Percentiles rank a stretch among this genome's conserved stretches.
Conservation (phyloP, 805 yeast genomes). For the Pichia kluyveri region DNA sequence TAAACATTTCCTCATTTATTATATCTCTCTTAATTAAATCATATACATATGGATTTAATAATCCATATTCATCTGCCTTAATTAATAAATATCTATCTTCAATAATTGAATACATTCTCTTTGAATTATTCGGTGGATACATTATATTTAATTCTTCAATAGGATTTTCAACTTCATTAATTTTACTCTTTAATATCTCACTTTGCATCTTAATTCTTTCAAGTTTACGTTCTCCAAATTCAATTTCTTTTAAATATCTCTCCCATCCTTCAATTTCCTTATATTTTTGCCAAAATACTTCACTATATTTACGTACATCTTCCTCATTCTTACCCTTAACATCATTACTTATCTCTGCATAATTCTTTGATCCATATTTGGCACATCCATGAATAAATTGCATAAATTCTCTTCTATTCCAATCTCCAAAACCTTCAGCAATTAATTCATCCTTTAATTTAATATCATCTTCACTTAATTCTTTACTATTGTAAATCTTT, state of each 20-base stretch:
- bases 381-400: conserved; percentile 64
- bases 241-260: conserved; percentile 63
- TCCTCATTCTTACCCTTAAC: conserved; percentile 48
- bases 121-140: conserved; percentile 79
- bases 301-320: conserved; percentile 52
- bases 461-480: conserved; percentile 57
- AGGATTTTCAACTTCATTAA: conserved; percentile 48
- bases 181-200: conserved; percentile 41
- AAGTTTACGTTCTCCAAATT: conserved; percentile 60
- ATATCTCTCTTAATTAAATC: conserved; percentile 64
- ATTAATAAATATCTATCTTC: conserved; percentile 64
- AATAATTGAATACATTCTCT: conserved; percentile 55
- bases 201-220: conserved; percentile 49
- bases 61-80: conserved; percentile 57
- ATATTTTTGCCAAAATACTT: conserved; percentile 56
- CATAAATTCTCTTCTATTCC: conserved; percentile 72
- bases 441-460: conserved; percentile 42
- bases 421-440: conserved; percentile 50
- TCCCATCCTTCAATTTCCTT: conserved; percentile 60
- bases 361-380: conserved; percentile 50
- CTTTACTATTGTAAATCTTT: conserved; percentile 45
- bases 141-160: conserved; percentile 54
- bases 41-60: conserved; percentile 47
- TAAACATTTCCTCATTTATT: conserved; percentile 46
- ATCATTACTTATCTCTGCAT: conserved; percentile 40